phyloP scores from a whole-genome alignment of 2,329 filamentous ascomycete species.

The Aspergillus calidoustus region DNA sequence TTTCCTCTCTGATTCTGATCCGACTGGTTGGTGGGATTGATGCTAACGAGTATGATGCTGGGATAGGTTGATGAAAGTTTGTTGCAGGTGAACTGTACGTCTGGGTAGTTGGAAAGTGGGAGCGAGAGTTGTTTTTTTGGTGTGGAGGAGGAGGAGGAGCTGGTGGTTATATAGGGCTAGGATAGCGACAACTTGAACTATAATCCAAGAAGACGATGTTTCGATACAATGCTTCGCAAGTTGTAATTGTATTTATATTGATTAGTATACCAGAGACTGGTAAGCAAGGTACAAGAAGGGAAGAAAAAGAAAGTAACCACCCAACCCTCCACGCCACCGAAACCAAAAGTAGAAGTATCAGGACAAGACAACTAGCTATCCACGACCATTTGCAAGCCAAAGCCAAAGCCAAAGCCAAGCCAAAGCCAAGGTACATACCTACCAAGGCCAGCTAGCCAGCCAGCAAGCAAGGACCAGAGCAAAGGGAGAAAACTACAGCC shows the following conservation, averaged over 20 bases:
- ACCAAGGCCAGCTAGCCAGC: no score
- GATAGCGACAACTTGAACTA: background rate
- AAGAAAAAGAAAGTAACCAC: background rate
- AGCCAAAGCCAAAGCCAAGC: no score
- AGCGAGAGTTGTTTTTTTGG: background rate
- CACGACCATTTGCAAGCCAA: no score
- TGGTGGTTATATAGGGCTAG: background rate
- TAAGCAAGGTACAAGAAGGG: background rate
- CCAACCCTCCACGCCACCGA: no score
- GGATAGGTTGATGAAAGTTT: conserved; percentile 36
- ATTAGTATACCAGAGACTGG: background rate
- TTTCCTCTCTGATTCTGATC: background rate
- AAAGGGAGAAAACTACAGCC: conserved; percentile 12
- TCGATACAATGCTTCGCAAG: background rate
- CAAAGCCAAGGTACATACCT: no score
- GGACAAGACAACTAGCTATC: background rate
- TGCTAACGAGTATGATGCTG: conserved; percentile 1
- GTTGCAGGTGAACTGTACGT: conserved; percentile 43
- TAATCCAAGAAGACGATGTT: background rate
- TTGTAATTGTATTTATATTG: background rate
- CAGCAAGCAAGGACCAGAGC: background rate
- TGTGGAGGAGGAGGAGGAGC: background rate
- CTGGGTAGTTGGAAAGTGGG: background rate
- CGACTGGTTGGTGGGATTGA: background rate
- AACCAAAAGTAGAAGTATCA: background rate